These are phyloP conservation scores for Diospyros kaki DNA, from an alignment of 148 eudicot species.

Conservation along the genomic window DNA sequence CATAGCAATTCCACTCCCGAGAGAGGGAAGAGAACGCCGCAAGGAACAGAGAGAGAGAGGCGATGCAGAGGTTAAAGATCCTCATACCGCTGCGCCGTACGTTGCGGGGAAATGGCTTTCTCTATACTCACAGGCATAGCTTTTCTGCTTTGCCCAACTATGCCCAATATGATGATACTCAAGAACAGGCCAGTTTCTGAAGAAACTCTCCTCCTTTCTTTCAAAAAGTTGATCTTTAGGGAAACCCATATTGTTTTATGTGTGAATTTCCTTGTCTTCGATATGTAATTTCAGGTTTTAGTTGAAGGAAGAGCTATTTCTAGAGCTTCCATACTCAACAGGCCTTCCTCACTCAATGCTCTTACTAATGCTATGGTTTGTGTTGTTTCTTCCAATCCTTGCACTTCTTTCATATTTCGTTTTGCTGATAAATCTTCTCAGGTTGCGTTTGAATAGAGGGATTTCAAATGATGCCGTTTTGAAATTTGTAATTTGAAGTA, in stretches of 20 bases:
- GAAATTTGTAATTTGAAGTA: too few relatives aligned
- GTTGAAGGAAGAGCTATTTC: conserved; percentile 87
- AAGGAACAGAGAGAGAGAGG: conserved; percentile 12
- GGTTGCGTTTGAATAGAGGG: too few relatives aligned
- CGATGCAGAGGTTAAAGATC: conserved; percentile 65
- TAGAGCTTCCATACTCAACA: conserved; percentile 75
- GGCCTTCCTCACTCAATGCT: conserved; percentile 79
- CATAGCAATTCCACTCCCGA: not conserved
- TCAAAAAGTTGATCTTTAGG: conserved; percentile 5
- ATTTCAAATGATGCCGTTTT: too few relatives aligned
- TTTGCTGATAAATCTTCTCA: not conserved
- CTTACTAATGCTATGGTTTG: conserved; percentile 64
- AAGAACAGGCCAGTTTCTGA: conserved; percentile 52
- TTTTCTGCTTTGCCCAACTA: conserved; percentile 58
- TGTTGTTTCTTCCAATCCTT: not conserved
- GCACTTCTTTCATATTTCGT: not conserved
- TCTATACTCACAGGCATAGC: conserved; percentile 26
- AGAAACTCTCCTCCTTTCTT: not conserved
- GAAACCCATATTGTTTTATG: not conserved
- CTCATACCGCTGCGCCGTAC: conserved; percentile 29
- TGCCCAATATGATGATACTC: conserved; percentile 39
- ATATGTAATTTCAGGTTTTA: conserved; percentile 49
- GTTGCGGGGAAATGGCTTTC: conserved; percentile 28
- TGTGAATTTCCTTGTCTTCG: conserved; percentile 2
- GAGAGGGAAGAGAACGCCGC: conserved; percentile 1